Evolutionary conservation across 805 yeast species (phyloP).

Genomic region (Wickerhamiella qilinensis): DNA sequence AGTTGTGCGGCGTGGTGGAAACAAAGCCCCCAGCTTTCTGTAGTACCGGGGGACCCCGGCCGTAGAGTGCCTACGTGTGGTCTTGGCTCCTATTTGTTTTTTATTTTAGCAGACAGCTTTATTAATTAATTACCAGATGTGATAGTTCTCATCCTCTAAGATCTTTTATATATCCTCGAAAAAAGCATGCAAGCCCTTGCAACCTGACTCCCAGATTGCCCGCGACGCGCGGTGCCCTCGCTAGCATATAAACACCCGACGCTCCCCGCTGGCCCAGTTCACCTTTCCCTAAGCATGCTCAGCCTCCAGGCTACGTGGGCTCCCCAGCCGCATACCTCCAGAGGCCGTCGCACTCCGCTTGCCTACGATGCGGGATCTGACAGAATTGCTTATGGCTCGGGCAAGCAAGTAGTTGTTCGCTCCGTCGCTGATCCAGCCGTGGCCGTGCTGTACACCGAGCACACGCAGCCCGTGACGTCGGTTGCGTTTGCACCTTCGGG

Average conservation of each 20-base stretch:
- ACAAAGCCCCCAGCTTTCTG: slow-evolving; percentile 1
- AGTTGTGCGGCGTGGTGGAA: slow-evolving; percentile 2
- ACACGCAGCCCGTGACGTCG: slow-evolving; percentile 56
- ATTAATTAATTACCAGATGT: neutral
- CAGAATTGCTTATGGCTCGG: slow-evolving; percentile 65
- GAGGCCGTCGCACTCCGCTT: slow-evolving; percentile 55
- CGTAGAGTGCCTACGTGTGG: no score
- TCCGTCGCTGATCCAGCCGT: slow-evolving; percentile 37
- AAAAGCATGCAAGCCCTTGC: no score
- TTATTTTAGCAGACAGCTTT: no score
- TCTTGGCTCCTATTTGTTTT: no score
- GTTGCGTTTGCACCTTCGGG: slow-evolving; percentile 86
- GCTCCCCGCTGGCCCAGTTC: no score
- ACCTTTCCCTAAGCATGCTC: no score
- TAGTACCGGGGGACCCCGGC: neutral
- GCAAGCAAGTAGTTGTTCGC: slow-evolving; percentile 63
- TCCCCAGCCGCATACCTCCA: slow-evolving; percentile 64
- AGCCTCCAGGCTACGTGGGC: slow-evolving; percentile 28
- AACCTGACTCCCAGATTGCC: no score
- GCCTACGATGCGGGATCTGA: slow-evolving; percentile 58
- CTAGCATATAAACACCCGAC: no score
- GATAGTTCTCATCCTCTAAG: neutral
- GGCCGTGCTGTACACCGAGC: slow-evolving; percentile 44
- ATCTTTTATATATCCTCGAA: no score
- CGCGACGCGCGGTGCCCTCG: no score